These are phyloP conservation scores for Lavandula angustifolia DNA, from an alignment of 257 asterid genomes.

Conservation along the genomic window DNA sequence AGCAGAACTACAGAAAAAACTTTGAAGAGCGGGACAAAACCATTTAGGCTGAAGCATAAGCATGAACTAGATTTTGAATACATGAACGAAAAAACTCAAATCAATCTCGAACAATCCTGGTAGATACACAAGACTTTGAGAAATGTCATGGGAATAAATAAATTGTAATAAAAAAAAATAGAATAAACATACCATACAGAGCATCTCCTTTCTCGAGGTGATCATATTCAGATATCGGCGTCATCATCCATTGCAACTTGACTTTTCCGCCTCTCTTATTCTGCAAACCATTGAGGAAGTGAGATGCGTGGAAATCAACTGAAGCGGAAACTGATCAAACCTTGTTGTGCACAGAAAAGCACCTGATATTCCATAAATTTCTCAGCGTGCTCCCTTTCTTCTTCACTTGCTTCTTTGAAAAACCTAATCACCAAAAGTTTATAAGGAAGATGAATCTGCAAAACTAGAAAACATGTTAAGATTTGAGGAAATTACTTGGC, in stretches of 20 bases:
- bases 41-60: slow-evolving; percentile 17
- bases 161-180: not conserved
- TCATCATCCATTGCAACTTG: slow-evolving; percentile 25
- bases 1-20: too few relatives aligned
- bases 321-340: slow-evolving; percentile 11
- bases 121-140: not conserved
- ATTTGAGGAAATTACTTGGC: slow-evolving; percentile 47
- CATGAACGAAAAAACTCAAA: slow-evolving; percentile 1
- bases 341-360: not conserved
- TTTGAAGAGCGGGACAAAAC: too few relatives aligned
- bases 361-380: slow-evolving; percentile 70
- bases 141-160: not conserved
- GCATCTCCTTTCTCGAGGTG: slow-evolving; percentile 34
- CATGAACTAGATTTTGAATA: slow-evolving; percentile 3
- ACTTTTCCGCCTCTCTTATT: slow-evolving; percentile 35
- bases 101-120: not conserved
- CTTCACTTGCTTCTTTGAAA: slow-evolving; percentile 62
- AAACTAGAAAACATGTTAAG: slow-evolving; percentile 8
- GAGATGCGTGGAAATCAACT: not conserved
- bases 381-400: slow-evolving; percentile 67
- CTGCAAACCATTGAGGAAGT: slow-evolving; percentile 20
- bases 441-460: not conserved
- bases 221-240: slow-evolving; percentile 29
- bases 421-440: slow-evolving; percentile 36
- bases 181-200: slow-evolving; percentile 23